Percentiles rank a stretch among this genome's conserved stretches.
phyloP scores from a whole-genome alignment of 768 basidiomycete species.

The Xerocomellus amylosporus region DNA sequence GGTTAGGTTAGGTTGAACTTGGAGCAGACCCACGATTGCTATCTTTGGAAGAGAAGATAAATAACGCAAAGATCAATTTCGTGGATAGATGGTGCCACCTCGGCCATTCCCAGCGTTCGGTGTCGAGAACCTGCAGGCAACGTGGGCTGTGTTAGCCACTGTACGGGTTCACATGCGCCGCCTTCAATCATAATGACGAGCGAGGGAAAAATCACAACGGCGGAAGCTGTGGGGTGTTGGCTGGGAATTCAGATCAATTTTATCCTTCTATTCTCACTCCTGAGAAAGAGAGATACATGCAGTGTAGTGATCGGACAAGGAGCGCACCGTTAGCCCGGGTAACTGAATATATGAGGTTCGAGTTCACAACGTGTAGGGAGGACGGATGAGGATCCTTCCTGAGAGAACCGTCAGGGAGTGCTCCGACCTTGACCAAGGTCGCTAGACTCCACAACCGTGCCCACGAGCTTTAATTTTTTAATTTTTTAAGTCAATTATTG shows the following conservation, averaged over 20 bases:
- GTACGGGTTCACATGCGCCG: not conserved
- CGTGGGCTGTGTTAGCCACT: constrained; percentile 1
- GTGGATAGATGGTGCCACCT: not conserved
- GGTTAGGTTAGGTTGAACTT: no score
- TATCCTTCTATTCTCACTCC: constrained; percentile 11
- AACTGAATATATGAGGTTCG: not conserved
- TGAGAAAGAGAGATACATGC: constrained; percentile 6
- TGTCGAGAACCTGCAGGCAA: constrained; percentile 7
- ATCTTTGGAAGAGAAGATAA: constrained; percentile 10
- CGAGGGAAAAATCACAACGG: not conserved
- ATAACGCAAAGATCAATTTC: constrained; percentile 1
- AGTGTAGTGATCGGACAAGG: constrained; percentile 1
- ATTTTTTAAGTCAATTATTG: no score
- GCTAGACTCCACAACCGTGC: not conserved
- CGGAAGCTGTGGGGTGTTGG: constrained; percentile 1
- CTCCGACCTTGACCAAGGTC: not conserved
- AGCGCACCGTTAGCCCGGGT: not conserved
- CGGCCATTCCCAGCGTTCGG: constrained; percentile 5
- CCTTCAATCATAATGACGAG: not conserved
- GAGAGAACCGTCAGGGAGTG: not conserved
- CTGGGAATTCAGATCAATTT: constrained; percentile 2
- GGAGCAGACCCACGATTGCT: constrained; percentile 5
- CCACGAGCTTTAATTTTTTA: no score
- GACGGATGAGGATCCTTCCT: constrained; percentile 6
- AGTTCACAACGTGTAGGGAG: constrained; percentile 15